phyloP scores from a whole-genome alignment of 371 early-diverging fungal genomes.

The Mortierella polycephala region DNA sequence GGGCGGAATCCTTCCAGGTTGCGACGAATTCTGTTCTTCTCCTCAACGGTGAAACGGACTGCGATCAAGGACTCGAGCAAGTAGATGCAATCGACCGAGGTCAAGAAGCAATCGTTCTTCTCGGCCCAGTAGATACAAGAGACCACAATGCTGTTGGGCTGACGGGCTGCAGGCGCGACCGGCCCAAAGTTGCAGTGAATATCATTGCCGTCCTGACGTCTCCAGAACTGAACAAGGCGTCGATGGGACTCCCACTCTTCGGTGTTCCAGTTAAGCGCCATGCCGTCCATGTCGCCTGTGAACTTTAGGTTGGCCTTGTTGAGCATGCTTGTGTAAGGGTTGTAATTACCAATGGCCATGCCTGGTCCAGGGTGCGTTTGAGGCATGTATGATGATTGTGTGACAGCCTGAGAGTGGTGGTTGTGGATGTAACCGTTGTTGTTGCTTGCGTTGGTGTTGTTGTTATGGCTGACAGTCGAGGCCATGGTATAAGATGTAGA shows the following conservation, averaged over 20 bases:
- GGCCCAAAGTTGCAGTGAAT: slow-evolving; percentile 72
- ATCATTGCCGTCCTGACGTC: slow-evolving; percentile 68
- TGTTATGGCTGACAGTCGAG: slow-evolving; percentile 7
- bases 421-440: slow-evolving; percentile 13
- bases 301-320: slow-evolving; percentile 78
- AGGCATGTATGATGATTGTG: slow-evolving; percentile 22
- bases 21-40: slow-evolving; percentile 88
- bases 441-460: slow-evolving; percentile 2
- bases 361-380: slow-evolving; percentile 27
- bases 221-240: slow-evolving; percentile 81
- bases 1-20: slow-evolving; percentile 89
- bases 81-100: slow-evolving; percentile 85
- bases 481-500: slow-evolving; percentile 29
- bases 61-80: slow-evolving; percentile 80
- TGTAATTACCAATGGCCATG: slow-evolving; percentile 46
- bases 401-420: slow-evolving; percentile 21
- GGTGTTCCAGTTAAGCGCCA: slow-evolving; percentile 66
- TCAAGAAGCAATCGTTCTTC: slow-evolving; percentile 79
- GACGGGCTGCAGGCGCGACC: slow-evolving; percentile 63
- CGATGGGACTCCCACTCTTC: slow-evolving; percentile 75
- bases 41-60: slow-evolving; percentile 84
- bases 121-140: slow-evolving; percentile 89
- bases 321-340: slow-evolving; percentile 66
- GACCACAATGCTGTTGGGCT: slow-evolving; percentile 72
- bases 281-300: slow-evolving; percentile 69